Base-by-base conservation (phyloP, 148 eudicot species). In the Arctostaphylos glauca region DNA sequence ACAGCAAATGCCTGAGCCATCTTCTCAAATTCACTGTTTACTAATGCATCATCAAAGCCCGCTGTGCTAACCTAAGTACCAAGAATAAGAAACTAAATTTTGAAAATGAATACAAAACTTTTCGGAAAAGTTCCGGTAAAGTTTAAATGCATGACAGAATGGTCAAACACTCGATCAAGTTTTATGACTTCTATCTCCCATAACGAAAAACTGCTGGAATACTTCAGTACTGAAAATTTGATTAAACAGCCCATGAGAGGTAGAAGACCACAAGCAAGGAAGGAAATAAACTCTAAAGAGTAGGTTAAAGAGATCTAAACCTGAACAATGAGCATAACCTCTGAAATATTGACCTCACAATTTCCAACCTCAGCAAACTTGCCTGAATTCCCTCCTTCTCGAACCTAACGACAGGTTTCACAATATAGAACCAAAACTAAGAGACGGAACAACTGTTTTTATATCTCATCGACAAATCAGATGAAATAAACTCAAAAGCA, bases 301-400 rank as follows among this genome's bases (percentile, higher is more conserved):
- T 72, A 46, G 16, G 60, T 41, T 66, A 58, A 80, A 47, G 71
- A 64, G 81, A 79, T 48, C 79, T 62, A 64, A n/a, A 96, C 98
- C 98, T 96, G 98, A 89, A 96, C 92, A 72, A 96, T 91, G 74
- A 96, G 91, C 94, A 96, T 80, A 83, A 92, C 96, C 85, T 96
- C 98, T 18, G 92, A 80, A 81, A 91, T 87, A 82, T 80, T 80
- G 73, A 86, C 76, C 85, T 86, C 94, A 53, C 76, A 52, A 83
- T 85, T 75, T 52, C 88, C 87, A 83, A 44, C 87, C 25, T 86
- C 89, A 9, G 79, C 46, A 21, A 55, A 81, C 70, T 85, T 77
- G 48, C 85, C 77, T 21, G 90, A 86, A 58, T 47, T 80, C 82
- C 98, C 81, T 6, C 98, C 98, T 87, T 96, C 98, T 78, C 98